Evolutionary conservation across 768 basidiomycete species (phyloP).

Genomic region (Kwoniella newhampshirensis): DNA sequence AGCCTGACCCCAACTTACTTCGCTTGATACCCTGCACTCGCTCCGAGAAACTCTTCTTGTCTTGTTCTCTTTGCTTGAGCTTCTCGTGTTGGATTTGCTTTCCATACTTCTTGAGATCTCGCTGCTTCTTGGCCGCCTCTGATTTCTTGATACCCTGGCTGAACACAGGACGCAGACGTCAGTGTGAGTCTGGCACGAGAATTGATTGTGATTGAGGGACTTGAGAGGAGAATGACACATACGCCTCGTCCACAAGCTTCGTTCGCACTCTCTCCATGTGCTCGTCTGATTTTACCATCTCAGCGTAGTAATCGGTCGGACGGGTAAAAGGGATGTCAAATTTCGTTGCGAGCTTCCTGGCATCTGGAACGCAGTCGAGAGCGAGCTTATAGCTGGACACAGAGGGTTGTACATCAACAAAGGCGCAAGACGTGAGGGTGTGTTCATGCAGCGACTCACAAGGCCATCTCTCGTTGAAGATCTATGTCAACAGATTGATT

Average conservation of each 20-base stretch:
- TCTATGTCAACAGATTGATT: conserved; percentile 57
- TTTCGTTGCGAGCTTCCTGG: conserved; percentile 73
- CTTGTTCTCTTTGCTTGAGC: conserved; percentile 79
- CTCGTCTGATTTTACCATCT: conserved; percentile 95
- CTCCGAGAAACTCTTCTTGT: conserved; percentile 90
- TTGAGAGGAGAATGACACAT: conserved; percentile 16
- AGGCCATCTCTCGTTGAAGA: conserved; percentile 89
- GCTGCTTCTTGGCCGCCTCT: conserved; percentile 85
- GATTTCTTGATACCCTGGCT: conserved; percentile 80
- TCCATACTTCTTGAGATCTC: conserved; percentile 96
- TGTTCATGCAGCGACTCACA: conserved; percentile 69
- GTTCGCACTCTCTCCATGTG: conserved; percentile 98
- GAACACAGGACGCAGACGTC: not conserved
- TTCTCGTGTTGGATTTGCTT: conserved; percentile 97
- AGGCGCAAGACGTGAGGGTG: no score
- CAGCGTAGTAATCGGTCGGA: conserved; percentile 91
- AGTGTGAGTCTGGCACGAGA: not conserved
- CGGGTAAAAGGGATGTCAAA: conserved; percentile 78
- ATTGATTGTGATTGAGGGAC: no score
- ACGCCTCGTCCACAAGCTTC: conserved; percentile 76
- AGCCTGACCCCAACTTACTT: conserved; percentile 60
- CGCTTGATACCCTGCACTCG: conserved; percentile 81
- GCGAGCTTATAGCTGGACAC: conserved; percentile 86
- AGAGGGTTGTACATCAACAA: not conserved
- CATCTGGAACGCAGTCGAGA: conserved; percentile 73